Conservation (phyloP, 768 basidiomycete genomes). For the Mycena haematopus region DNA sequence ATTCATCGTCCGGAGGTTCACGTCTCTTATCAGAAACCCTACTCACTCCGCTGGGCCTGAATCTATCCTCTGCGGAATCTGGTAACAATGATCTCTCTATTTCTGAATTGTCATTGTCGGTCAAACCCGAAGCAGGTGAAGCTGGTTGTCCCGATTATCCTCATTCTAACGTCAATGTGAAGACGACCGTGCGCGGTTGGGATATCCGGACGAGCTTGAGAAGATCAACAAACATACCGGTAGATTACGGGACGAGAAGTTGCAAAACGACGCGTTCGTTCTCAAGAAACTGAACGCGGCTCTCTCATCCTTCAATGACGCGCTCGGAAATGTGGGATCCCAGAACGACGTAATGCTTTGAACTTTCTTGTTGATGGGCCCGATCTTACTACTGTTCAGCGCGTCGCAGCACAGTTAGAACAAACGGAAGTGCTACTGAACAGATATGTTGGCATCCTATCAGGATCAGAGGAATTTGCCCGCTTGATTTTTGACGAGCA, state of each 20-base stretch:
- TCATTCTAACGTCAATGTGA: background rate
- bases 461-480: conserved; percentile 71
- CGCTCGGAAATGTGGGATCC: conserved; percentile 64
- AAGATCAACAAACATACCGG: conserved; percentile 30
- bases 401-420: conserved; percentile 67
- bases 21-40: conserved; percentile 42
- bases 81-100: conserved; percentile 43
- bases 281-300: conserved; percentile 75
- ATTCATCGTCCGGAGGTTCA: conserved; percentile 26
- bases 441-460: conserved; percentile 74
- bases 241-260: conserved; percentile 68
- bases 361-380: background rate
- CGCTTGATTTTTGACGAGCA: conserved; percentile 77
- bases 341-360: conserved; percentile 65
- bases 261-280: conserved; percentile 76
- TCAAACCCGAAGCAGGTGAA: conserved; percentile 21
- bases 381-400: conserved; percentile 43
- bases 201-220: conserved; percentile 13
- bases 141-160: background rate
- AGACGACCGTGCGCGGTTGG: background rate
- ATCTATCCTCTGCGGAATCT: conserved; percentile 34
- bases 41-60: conserved; percentile 32
- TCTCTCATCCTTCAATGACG: conserved; percentile 72
- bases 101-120: conserved; percentile 44
- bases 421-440: conserved; percentile 78